These are phyloP conservation scores for Starmerella scarabaei DNA, from an alignment of 805 yeast genomes.

Conservation along the genomic window DNA sequence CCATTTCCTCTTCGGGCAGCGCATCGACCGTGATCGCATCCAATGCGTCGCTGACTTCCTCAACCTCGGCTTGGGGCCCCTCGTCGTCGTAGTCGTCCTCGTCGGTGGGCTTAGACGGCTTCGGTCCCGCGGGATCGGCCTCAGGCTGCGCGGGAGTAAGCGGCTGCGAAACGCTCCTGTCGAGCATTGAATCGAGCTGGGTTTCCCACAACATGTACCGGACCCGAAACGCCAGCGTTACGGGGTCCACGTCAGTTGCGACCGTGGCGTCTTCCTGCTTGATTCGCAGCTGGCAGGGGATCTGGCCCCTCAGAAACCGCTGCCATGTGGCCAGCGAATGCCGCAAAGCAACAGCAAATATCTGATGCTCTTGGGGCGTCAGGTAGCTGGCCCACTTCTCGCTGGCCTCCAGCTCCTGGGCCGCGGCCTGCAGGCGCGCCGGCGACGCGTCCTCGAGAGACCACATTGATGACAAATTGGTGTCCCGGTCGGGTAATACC, in stretches of 20 bases:
- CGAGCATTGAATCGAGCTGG: too few species aligned
- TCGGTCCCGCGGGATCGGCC: not conserved
- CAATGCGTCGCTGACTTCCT: conserved; percentile 13
- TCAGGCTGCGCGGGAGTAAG: not conserved
- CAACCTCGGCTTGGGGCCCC: conserved; percentile 23
- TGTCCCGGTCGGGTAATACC: not conserved
- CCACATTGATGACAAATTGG: conserved; percentile 9
- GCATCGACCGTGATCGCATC: conserved; percentile 13
- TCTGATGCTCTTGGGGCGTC: conserved; percentile 28
- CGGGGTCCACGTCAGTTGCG: conserved; percentile 24
- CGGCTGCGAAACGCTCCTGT: not conserved
- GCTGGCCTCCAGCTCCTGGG: conserved; percentile 12
- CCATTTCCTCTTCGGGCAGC: conserved; percentile 18
- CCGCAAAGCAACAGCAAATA: conserved; percentile 26
- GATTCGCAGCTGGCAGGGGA: conserved; percentile 21
- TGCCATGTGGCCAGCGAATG: conserved; percentile 27
- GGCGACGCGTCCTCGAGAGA: conserved; percentile 18
- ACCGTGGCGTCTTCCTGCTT: conserved; percentile 6
- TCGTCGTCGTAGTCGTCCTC: conserved; percentile 30
- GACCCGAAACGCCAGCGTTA: conserved; percentile 28
- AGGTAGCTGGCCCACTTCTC: conserved; percentile 25
- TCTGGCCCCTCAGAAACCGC: conserved; percentile 24
- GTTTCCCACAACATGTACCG: conserved; percentile 32
- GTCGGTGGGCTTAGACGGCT: conserved; percentile 15
- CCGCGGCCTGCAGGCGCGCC: conserved; percentile 13